Evolutionary conservation across 805 yeast species (phyloP).

Genomic region (Schwanniomyces yamadae): DNA sequence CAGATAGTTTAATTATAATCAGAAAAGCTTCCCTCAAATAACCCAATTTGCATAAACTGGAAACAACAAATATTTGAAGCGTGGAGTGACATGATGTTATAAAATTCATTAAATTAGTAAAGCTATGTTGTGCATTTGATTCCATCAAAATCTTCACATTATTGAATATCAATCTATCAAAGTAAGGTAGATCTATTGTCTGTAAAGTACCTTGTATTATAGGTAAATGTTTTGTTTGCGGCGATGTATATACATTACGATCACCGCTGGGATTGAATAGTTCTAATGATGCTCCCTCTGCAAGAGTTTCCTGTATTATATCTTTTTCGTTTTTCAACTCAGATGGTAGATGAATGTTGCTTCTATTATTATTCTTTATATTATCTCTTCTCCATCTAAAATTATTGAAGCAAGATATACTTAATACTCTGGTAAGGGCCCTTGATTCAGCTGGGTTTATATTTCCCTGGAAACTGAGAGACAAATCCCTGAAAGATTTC

Average conservation of each 20-base stretch:
- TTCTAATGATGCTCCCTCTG: not conserved
- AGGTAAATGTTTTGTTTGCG: constrained; percentile 20
- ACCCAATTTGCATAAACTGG: constrained; percentile 26
- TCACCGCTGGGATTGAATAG: constrained; percentile 26
- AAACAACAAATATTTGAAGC: constrained; percentile 25
- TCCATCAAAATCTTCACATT: constrained; percentile 14
- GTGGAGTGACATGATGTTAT: constrained; percentile 23
- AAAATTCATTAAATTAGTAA: constrained; percentile 15
- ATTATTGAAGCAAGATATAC: constrained; percentile 15
- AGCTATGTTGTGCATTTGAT: constrained; percentile 1
- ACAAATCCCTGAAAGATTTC: constrained; percentile 19
- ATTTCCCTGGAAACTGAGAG: constrained; percentile 21
- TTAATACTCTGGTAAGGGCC: constrained; percentile 8
- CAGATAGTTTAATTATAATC: constrained; percentile 19
- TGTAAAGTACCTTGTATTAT: constrained; percentile 26
- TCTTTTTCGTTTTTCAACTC: constrained; percentile 2
- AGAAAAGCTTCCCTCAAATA: constrained; percentile 25
- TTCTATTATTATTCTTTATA: constrained; percentile 14
- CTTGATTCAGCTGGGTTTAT: constrained; percentile 9
- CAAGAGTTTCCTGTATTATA: constrained; percentile 2
- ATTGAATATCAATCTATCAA: constrained; percentile 19
- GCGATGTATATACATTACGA: constrained; percentile 25
- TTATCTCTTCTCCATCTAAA: constrained; percentile 23
- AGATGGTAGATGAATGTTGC: not conserved
- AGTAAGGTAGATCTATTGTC: constrained; percentile 32